Evolutionary conservation across 1,284 basidiomycete species (phyloP), one percentile per base, ranked within the genome.

Genomic region (Coniophora puteana): DNA sequence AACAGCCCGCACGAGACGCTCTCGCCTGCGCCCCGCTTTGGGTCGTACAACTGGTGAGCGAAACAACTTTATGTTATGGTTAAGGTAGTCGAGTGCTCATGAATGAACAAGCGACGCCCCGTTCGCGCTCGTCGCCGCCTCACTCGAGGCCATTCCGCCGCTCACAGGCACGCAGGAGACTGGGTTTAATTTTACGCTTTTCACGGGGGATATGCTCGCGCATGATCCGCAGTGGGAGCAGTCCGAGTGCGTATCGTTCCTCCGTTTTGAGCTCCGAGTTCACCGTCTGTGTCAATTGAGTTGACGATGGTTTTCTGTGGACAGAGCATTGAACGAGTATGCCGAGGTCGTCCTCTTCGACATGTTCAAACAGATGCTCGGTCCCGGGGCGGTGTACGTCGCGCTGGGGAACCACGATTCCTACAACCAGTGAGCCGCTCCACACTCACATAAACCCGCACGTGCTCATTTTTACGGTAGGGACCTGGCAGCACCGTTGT

Each of bases 151-250:
- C 4, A 86, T 91, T 37, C 84, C 83, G 12, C 68, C 69, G 3
- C 63, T 91, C 13, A 73, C 85, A 17, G 80, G 74, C 4, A 84
- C 85, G 2, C 52, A 74, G 50, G 59, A 71, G 8, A 68, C 62
- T 24, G 76, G 80, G 2, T 85, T 91, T 49, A 73, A 75, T 34
- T 84, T 79, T 53, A 76, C 76, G 0, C 44, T 91, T 16, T 88
- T 77, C 52, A 91, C 89, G 0, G 89, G 89, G 18, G 89, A 91
- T 56, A 61, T 90, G 41, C 75, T 88, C 25, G 78, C 83, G 8
- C 85, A 89, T 55, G 86, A 89, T 55, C 61, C 72, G 5, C 73
- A 77, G 36, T 78, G 77, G 43, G 74, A 89, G 51, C 58, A 80
- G 21, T 83, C 80, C 6, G 71, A 78, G 76, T 76, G 47, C 39